Percentiles rank a stretch among this genome's conserved stretches.
Conservation (phyloP, 176 grass and related monocot genomes). For the Pontederia paniculata region DNA sequence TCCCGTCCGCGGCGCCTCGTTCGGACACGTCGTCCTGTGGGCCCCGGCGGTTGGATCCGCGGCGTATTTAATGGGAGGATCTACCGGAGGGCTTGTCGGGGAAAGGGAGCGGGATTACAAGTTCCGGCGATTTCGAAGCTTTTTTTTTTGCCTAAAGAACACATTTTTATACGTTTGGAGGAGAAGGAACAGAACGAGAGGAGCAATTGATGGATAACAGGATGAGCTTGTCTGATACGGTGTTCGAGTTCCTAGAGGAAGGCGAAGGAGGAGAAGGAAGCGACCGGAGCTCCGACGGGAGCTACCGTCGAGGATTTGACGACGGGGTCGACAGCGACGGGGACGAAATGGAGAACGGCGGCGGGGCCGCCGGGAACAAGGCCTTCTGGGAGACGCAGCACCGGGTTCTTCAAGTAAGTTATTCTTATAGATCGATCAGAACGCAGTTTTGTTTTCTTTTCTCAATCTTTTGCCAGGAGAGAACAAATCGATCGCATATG, state of each 20-base stretch:
- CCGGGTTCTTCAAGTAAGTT: slow-evolving; percentile 41
- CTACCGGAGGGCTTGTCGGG: too few species aligned
- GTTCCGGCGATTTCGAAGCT: slow-evolving; percentile 29
- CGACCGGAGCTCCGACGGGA: slow-evolving; percentile 14
- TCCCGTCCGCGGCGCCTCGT: slow-evolving; percentile 8
- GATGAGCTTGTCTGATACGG: slow-evolving; percentile 66
- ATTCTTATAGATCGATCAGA: not conserved
- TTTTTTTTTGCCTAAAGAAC: not conserved
- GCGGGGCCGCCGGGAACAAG: slow-evolving; percentile 26
- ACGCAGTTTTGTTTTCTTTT: not conserved
- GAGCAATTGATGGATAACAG: slow-evolving; percentile 9
- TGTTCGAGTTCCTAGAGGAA: slow-evolving; percentile 50
- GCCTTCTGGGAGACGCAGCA: slow-evolving; percentile 64
- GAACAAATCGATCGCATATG: not conserved
- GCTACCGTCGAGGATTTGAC: not conserved
- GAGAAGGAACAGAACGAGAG: not conserved
- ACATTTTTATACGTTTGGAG: too few species aligned
- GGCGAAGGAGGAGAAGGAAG: slow-evolving; percentile 25
- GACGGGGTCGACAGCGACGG: slow-evolving; percentile 20
- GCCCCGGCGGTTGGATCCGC: not conserved
- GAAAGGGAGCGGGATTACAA: too few species aligned
- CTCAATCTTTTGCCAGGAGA: not conserved
- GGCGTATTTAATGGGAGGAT: not conserved
- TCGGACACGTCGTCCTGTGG: not conserved
- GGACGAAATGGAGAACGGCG: slow-evolving; percentile 5